Evolutionary conservation across 495 filamentous ascomycete species (phyloP).

Genomic region (Xylaria sp.): DNA sequence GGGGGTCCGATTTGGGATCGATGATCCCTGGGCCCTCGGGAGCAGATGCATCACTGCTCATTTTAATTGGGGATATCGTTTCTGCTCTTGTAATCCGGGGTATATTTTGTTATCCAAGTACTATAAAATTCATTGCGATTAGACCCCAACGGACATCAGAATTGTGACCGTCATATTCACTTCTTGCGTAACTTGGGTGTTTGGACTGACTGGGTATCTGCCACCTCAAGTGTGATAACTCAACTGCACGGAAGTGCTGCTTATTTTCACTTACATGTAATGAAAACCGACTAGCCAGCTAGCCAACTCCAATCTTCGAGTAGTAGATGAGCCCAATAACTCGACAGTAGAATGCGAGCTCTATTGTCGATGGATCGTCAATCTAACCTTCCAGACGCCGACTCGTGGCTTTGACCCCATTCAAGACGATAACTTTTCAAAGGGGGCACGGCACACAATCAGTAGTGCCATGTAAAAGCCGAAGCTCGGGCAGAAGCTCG

Average conservation of each 20-base stretch:
- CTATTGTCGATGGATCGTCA: background rate
- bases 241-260: background rate
- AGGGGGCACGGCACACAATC: background rate
- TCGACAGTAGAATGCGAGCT: background rate
- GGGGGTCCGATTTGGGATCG: conserved; percentile 47
- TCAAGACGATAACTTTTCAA: background rate
- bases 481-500: conserved; percentile 16
- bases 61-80: background rate
- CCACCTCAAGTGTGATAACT: background rate
- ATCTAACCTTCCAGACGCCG: background rate
- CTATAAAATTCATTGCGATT: background rate
- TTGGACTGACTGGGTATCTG: background rate
- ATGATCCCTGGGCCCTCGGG: conserved; percentile 14
- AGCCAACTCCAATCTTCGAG: background rate
- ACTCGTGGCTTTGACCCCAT: background rate
- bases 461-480: conserved; percentile 6
- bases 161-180: background rate
- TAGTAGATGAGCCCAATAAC: background rate
- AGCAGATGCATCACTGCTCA: conserved; percentile 7
- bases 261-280: background rate
- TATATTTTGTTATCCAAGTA: background rate
- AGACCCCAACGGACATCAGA: background rate
- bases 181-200: background rate
- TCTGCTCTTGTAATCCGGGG: background rate
- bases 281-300: background rate